These are phyloP conservation scores for Podila epigama DNA, from an alignment of 192 early-diverging fungal genomes.

Conservation along the genomic window DNA sequence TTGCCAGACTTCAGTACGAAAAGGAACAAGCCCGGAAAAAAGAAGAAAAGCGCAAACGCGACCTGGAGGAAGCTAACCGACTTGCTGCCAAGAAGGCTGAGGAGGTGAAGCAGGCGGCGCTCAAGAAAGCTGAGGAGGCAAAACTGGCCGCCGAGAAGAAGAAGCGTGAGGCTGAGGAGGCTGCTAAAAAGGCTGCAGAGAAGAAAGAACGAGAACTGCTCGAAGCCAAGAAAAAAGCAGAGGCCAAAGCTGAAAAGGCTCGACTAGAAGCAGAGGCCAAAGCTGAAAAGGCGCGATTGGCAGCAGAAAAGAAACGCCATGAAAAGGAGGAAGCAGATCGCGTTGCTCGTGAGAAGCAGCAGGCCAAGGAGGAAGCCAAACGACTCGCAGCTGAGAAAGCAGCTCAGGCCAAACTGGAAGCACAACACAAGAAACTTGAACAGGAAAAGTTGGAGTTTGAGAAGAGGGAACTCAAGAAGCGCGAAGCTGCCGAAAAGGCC, in stretches of 20 bases:
- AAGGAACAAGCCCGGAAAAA: neutral
- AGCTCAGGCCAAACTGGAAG: constrained; percentile 4
- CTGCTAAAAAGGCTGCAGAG: neutral
- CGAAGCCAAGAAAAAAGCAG: neutral
- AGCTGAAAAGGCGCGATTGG: neutral
- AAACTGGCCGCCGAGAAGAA: neutral
- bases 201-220: neutral
- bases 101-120: neutral
- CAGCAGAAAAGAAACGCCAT: neutral
- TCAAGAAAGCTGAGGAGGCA: neutral
- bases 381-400: constrained; percentile 5
- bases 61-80: constrained; percentile 1
- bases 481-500: neutral
- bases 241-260: neutral
- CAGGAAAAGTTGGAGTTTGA: neutral
- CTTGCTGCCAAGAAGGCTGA: neutral
- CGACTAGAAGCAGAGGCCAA: neutral
- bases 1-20: neutral
- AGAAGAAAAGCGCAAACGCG: neutral
- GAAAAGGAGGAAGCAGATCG: constrained; percentile 1
- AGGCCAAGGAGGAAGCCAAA: constrained; percentile 9
- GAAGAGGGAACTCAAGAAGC: constrained; percentile 7
- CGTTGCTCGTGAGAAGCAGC: constrained; percentile 3
- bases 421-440: neutral
- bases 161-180: neutral